Percentiles rank a stretch among this genome's conserved stretches.
Conservation (phyloP, 176 grass and related monocot species). For the Oryza coarctata region DNA sequence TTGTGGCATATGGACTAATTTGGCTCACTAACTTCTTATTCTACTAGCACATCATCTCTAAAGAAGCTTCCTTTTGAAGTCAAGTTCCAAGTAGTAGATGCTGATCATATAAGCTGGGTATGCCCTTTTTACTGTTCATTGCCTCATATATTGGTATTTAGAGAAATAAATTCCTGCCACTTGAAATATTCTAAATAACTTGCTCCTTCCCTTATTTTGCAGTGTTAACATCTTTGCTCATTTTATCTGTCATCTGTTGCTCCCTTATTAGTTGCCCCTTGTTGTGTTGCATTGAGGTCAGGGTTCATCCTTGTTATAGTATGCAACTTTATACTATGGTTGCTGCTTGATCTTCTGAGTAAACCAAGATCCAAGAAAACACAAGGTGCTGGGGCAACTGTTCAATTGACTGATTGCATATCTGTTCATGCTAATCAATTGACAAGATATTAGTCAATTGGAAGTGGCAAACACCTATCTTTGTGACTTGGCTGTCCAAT, state of each 20-base stretch:
- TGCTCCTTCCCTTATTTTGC: conserved; percentile 7
- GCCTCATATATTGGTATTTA: neutral
- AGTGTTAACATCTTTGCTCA: conserved; percentile 57
- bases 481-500: conserved; percentile 21
- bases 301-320: conserved; percentile 28
- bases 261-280: conserved; percentile 43
- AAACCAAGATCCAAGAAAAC: conserved; percentile 13
- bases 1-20: conserved; percentile 15
- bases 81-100: conserved; percentile 31
- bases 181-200: conserved; percentile 33
- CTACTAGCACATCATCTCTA: conserved; percentile 40
- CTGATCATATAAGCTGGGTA: conserved; percentile 41
- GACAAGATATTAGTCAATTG: conserved; percentile 32
- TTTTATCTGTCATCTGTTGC: conserved; percentile 24
- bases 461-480: conserved; percentile 12
- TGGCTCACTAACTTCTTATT: conserved; percentile 1
- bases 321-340: conserved; percentile 19
- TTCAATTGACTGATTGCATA: neutral
- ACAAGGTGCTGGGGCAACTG: neutral
- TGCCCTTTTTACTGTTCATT: conserved; percentile 2
- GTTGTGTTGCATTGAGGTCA: conserved; percentile 43
- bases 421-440: neutral
- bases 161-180: conserved; percentile 20
- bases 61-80: conserved; percentile 29
- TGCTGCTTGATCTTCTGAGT: conserved; percentile 23